Conservation (phyloP, 495 filamentous ascomycete species). For the Neurospora sp. region DNA sequence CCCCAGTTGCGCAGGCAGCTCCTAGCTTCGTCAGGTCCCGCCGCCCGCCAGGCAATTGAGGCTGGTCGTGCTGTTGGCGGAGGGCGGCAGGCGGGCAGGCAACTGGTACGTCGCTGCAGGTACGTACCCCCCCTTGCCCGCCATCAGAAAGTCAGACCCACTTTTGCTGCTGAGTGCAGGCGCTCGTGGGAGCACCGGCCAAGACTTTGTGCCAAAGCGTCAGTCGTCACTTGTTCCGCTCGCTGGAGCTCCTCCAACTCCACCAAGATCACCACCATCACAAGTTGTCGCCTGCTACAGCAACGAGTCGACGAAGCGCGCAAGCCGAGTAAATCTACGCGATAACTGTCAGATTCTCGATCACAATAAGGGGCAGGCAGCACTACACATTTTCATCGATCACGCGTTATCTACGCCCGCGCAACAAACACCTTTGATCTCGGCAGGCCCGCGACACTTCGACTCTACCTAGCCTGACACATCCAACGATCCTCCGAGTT, state of each 20-base stretch:
- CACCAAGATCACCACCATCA: slow-evolving; percentile 8
- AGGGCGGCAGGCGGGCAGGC: slow-evolving; percentile 3
- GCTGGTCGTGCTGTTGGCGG: neutral
- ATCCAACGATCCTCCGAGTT: neutral
- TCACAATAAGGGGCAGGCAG: neutral
- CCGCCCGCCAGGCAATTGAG: neutral
- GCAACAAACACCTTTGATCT: neutral
- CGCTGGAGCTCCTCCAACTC: slow-evolving; percentile 8
- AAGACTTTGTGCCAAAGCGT: slow-evolving; percentile 11
- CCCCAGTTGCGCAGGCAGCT: slow-evolving; percentile 19
- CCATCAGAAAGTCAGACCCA: slow-evolving; percentile 5
- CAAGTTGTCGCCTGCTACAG: neutral
- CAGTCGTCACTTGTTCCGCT: slow-evolving; percentile 5
- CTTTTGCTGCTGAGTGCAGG: neutral
- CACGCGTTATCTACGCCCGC: neutral
- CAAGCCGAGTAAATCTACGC: neutral
- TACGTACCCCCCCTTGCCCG: slow-evolving; percentile 6
- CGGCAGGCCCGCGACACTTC: neutral
- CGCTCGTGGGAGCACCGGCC: slow-evolving; percentile 3
- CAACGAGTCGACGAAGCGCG: neutral
- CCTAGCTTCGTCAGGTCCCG: slow-evolving; percentile 24
- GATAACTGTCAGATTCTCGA: neutral
- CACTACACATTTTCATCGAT: neutral
- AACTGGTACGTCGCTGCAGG: slow-evolving; percentile 4
- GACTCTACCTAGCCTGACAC: neutral